A percentile compares a stretch with the other conserved stretches of the same genome.
Conservation (phyloP, 306 rosid species). For the Fagus crenata region DNA sequence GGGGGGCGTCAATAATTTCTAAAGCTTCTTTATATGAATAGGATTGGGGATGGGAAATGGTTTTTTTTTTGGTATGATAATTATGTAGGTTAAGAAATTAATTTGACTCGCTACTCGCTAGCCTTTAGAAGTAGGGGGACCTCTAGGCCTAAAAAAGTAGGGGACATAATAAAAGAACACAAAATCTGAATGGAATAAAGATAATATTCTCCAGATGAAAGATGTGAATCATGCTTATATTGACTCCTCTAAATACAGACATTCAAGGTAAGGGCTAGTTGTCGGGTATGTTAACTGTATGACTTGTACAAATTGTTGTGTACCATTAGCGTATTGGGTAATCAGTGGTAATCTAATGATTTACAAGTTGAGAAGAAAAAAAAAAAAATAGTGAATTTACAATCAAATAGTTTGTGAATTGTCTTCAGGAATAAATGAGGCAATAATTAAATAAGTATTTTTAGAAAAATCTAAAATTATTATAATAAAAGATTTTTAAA, state of each 20-base stretch:
- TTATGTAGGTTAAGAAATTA: not conserved
- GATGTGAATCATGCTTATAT: slow-evolving; percentile 25
- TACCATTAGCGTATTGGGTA: too few species aligned
- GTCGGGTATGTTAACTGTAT: too few species aligned
- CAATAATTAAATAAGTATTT: too few species aligned
- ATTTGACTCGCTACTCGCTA: slow-evolving; percentile 3
- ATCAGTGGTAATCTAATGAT: not conserved
- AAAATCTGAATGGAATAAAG: slow-evolving; percentile 38
- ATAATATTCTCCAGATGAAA: slow-evolving; percentile 19
- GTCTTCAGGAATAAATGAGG: not conserved
- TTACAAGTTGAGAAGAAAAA: not conserved
- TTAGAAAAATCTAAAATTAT: too few species aligned
- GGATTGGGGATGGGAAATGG: too few species aligned
- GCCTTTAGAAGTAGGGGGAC: too few species aligned
- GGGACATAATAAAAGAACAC: slow-evolving; percentile 35
- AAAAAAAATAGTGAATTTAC: not conserved
- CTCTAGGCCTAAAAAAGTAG: not conserved
- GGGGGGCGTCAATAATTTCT: too few species aligned
- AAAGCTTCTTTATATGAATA: too few species aligned
- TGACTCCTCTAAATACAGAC: not conserved
- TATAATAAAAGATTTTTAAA: too few species aligned
- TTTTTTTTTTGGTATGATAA: not conserved
- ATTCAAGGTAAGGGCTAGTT: too few species aligned
- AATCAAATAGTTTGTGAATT: too few species aligned
- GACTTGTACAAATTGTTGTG: too few species aligned